phyloP scores from a whole-genome alignment of 2,329 filamentous ascomycete genomes.

The Ceratocystis albifundus region DNA sequence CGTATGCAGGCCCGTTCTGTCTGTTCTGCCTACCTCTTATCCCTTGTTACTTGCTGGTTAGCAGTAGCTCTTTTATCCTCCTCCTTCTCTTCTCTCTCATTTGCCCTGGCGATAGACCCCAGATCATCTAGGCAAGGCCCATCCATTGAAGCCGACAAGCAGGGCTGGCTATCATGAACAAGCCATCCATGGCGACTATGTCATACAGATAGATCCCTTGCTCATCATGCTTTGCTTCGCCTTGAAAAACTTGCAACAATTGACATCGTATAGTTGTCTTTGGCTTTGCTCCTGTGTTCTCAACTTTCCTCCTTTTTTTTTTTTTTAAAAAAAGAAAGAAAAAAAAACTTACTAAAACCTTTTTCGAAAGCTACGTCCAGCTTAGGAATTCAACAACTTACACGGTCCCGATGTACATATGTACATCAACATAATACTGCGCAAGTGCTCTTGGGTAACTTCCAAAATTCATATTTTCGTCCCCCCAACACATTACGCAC shows the following conservation, averaged over 20 bases:
- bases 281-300: not conserved
- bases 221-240: not conserved
- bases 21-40: not conserved
- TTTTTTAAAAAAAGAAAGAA: no score
- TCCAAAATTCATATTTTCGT: not conserved
- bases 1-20: not conserved
- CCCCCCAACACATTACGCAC: not conserved
- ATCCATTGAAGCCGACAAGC: no score
- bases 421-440: not conserved
- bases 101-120: not conserved
- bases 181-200: not conserved
- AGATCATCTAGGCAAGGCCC: no score
- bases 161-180: no score
- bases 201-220: not conserved
- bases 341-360: no score
- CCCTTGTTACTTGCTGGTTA: not conserved
- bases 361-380: not conserved
- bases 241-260: conserved; percentile 3
- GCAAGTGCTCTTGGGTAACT: not conserved
- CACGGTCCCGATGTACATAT: not conserved
- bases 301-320: not conserved
- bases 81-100: not conserved
- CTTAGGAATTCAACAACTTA: not conserved
- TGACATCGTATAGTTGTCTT: not conserved
- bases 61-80: not conserved